A percentile compares a stretch with the other conserved stretches of the same genome.
Conservation (phyloP, 192 early-diverging fungal species). For the Mortierella alpina region DNA sequence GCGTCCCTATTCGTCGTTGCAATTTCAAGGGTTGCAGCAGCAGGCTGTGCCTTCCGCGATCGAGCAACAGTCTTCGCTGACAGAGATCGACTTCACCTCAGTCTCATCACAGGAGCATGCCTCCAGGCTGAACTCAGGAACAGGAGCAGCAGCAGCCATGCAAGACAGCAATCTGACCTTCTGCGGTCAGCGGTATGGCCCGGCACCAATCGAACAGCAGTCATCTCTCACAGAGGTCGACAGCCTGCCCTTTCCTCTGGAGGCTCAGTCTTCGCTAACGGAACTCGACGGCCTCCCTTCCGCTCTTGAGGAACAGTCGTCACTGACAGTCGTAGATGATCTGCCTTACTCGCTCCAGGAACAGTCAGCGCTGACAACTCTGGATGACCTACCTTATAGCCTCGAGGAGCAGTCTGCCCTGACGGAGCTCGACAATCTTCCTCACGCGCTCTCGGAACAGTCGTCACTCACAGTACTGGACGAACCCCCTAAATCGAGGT, state of each 20-base stretch:
- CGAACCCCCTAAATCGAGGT: neutral
- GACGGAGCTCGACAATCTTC: slow-evolving; percentile 36
- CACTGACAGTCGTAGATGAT: slow-evolving; percentile 27
- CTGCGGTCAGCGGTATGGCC: neutral
- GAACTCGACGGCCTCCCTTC: slow-evolving; percentile 30
- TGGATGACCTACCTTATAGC: slow-evolving; percentile 33
- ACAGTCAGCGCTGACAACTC: slow-evolving; percentile 32
- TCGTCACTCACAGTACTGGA: slow-evolving; percentile 31
- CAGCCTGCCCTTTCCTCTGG: slow-evolving; percentile 18
- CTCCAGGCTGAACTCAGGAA: no score
- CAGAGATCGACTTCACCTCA: slow-evolving; percentile 27
- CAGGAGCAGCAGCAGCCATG: neutral
- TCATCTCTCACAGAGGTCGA: slow-evolving; percentile 41
- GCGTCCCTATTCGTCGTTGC: slow-evolving; percentile 19
- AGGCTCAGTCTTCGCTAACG: slow-evolving; percentile 40
- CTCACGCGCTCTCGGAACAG: slow-evolving; percentile 23
- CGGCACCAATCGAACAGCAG: slow-evolving; percentile 32
- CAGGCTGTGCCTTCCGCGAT: slow-evolving; percentile 20
- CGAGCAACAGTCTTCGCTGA: slow-evolving; percentile 43
- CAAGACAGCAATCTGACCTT: neutral
- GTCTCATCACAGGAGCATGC: neutral
- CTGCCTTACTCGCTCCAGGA: slow-evolving; percentile 28
- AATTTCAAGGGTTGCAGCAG: neutral
- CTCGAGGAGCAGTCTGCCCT: slow-evolving; percentile 39
- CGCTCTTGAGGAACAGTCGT: slow-evolving; percentile 22